These are phyloP conservation scores for Aurifilum marmelostoma DNA, from an alignment of 2,329 filamentous ascomycete species.

Conservation along the genomic window DNA sequence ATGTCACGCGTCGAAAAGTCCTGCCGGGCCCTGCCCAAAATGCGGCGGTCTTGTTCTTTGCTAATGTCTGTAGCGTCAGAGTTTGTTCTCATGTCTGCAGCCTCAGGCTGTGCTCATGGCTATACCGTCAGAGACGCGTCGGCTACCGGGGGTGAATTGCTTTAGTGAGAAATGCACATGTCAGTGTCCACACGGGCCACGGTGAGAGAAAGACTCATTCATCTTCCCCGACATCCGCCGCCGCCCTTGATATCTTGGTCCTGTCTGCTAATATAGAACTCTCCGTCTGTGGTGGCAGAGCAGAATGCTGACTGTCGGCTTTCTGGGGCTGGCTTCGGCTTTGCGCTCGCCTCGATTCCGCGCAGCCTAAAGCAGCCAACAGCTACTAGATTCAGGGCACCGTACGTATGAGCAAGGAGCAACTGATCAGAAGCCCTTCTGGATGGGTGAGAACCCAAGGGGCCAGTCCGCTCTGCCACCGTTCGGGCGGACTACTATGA, in stretches of 20 bases:
- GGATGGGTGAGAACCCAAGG: not conserved
- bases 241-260: not conserved
- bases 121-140: not conserved
- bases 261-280: not conserved
- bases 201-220: not conserved
- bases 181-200: not conserved
- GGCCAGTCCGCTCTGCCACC: not conserved
- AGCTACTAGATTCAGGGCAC: not conserved
- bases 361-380: not conserved
- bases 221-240: not conserved
- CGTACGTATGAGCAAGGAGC: not conserved
- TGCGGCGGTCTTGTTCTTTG: not conserved
- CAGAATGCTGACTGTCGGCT: not conserved
- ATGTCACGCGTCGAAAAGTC: too few relatives aligned
- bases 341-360: not conserved
- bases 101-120: not conserved
- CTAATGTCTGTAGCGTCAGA: not conserved
- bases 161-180: not conserved
- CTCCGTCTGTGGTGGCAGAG: not conserved
- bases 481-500: not conserved
- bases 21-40: not conserved
- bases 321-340: not conserved
- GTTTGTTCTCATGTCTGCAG: too few relatives aligned
- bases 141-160: not conserved
- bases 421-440: not conserved